Base-by-base conservation (phyloP, 257 asterid genomes). In the Asclepias syriaca region DNA sequence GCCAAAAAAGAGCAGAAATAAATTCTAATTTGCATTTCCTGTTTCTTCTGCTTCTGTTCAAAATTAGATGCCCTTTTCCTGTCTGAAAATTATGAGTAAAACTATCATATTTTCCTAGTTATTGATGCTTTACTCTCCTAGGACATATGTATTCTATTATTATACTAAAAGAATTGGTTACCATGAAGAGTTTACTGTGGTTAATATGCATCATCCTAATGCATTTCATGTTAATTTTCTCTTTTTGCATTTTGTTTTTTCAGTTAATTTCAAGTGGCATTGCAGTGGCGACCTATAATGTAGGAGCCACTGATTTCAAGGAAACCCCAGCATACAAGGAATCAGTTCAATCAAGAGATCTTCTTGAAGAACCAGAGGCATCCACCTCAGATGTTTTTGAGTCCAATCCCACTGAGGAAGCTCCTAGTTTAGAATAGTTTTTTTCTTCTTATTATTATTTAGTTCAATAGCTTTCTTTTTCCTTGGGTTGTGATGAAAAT, bases 221-320 rank as follows among this genome's bases (percentile, higher is more conserved):
- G 67, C 55, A 51, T 66, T 40, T 54, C 22, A 21, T 59, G 54
- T 24, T 63, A 0, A 29, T 29, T 29, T 29, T 29, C 34, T 29
- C 68, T 11, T 65, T 43, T 65, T 68, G 51, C 48, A 65, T 39
- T 51, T 29, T 65, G 55, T 39, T 59, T 29, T 29, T 49, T 9
- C 90, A 91, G 98, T 64, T 94, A 51, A 32, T 68, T 6, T 51
- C 97, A 29, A 85, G 96, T 79, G 98, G 95, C 14, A 76, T 91
- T 72, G 98, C 98, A 53, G 98, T 88, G 84, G 84, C 85, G 37
- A 85, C 95, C 7, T 91, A 85, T 37, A 95, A 91, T 21, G 95
- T 87, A 19, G 97, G 99, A 71, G 98, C 98, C 63, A 83, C 97
- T 37, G 99, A 95, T 80, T 91, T 91, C 87, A 95, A 90, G 83